Base-by-base conservation (phyloP, 2,329 filamentous ascomycete genomes). In the Xylaria sp. region DNA sequence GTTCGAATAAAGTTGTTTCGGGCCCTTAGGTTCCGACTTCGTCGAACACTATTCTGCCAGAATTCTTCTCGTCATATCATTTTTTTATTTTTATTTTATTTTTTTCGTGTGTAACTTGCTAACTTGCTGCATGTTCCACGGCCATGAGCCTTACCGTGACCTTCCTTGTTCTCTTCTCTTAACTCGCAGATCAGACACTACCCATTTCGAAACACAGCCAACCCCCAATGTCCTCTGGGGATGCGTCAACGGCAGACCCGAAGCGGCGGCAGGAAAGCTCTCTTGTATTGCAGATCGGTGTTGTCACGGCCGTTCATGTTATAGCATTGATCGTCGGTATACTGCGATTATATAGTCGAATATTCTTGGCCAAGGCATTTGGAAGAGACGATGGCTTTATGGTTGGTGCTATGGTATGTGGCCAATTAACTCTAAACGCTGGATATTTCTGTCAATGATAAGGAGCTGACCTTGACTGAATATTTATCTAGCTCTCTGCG, bases 321-420 rank as follows among this genome's bases (percentile, higher is more conserved):
- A 3, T 53, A 7, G 65, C 65, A 15, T 59, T 69, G 25, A 49
- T 47, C 20, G 56, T 67, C 17, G 31, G 47, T 13, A 13, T 38
- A 31, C 44, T 69, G 13, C 57, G 67, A 44, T 33, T 69, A 29
- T 69, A 69, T 38, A 65, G 50, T 42, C 56, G 67, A 60, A 9
- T 50, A 44, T 49, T 57, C 25, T 15, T 69, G 29, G 67, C 55
- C 10, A 69, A 69, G 20, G 17, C 73, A 11, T 71, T 73, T 29
- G 75, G 76, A 9, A 60, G 65, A 22, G 75, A 78, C 50, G 77
- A 78, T 61, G 69, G 68, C 20, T 69, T 72, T 47, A 78, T 78
- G 72, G 50, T 74, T 7, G 39, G 70, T 2, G 66, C 73, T n/a
- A 67, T 65, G 53, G 75, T 78, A 73, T 22, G 75, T 67, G 7